Percentiles rank a stretch among this genome's conserved stretches.
Conservation (phyloP, 2,329 filamentous ascomycete species). For the Torrubiellomyces zombiae region DNA sequence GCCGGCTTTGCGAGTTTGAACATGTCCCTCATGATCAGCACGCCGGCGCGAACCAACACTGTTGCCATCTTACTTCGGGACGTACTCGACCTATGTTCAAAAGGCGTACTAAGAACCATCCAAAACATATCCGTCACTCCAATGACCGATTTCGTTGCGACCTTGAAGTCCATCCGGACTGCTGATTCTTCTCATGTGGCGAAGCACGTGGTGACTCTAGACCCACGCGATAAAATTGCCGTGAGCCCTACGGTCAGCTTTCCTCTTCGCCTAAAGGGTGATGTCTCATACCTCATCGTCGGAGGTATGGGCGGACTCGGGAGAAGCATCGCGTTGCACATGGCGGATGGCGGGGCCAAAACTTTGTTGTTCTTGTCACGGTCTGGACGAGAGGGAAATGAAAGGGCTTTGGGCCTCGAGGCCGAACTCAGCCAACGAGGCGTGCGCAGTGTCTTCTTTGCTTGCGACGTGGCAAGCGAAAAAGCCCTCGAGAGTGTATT, state of each 20-base stretch:
- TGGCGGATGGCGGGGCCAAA: constrained; percentile 3
- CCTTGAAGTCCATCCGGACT: constrained; percentile 19
- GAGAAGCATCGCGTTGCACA: not conserved
- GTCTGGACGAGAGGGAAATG: not conserved
- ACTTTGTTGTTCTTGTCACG: not conserved
- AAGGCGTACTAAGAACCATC: not conserved
- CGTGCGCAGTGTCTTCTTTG: not conserved
- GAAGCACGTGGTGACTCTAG: constrained; percentile 16
- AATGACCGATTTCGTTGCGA: constrained; percentile 11
- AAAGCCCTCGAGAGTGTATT: not conserved
- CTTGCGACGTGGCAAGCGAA: not conserved
- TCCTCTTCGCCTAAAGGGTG: not conserved
- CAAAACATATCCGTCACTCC: constrained; percentile 1
- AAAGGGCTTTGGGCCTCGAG: not conserved
- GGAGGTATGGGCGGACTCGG: constrained; percentile 1
- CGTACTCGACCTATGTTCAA: not conserved
- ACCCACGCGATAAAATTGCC: not conserved
- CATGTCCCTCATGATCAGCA: constrained; percentile 1
- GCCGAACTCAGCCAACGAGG: not conserved
- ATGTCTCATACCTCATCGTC: constrained; percentile 1
- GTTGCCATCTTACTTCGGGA: not conserved
- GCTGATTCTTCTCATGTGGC: constrained; percentile 21
- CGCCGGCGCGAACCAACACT: not conserved
- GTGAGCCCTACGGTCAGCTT: no score
- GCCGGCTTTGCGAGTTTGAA: constrained; percentile 2